Percentiles rank a stretch among this genome's conserved stretches.
These are phyloP conservation scores for Termitomyces sp. DNA, from an alignment of 768 basidiomycete species.

Conservation along the genomic window DNA sequence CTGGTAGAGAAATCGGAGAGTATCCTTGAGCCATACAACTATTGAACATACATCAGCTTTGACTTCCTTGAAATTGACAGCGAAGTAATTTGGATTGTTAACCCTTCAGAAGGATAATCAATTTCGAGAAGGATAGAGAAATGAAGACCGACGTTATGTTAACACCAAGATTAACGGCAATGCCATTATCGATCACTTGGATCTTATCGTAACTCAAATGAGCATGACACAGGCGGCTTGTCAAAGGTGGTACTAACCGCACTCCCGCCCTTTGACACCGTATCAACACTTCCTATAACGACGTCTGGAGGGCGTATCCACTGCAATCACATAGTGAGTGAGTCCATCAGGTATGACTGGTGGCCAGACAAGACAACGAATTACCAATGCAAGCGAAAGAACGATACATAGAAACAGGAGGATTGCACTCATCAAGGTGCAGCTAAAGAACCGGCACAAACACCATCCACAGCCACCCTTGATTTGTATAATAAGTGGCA, in stretches of 20 bases:
- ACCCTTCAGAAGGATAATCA: conserved; percentile 39
- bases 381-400: conserved; percentile 62
- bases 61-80: conserved; percentile 59
- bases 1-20: conserved; percentile 24
- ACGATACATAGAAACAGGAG: conserved; percentile 64
- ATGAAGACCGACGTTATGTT: conserved; percentile 50
- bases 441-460: conserved; percentile 68
- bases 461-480: conserved; percentile 60
- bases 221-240: not conserved
- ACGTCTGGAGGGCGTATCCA: conserved; percentile 76
- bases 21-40: not conserved
- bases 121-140: not conserved
- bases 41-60: conserved; percentile 43
- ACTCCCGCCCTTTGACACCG: conserved; percentile 32
- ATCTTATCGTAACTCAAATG: conserved; percentile 13
- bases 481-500: not conserved
- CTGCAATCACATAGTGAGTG: conserved; percentile 27
- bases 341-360: not conserved
- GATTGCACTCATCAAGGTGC: conserved; percentile 59
- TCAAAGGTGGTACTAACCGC: conserved; percentile 30
- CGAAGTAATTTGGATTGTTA: conserved; percentile 77
- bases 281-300: conserved; percentile 42
- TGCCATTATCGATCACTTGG: conserved; percentile 36
- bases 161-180: conserved; percentile 57
- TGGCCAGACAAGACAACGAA: conserved; percentile 13